These are phyloP conservation scores for Anacardium occidentale DNA, from an alignment of 345 rosid species.

Conservation along the genomic window DNA sequence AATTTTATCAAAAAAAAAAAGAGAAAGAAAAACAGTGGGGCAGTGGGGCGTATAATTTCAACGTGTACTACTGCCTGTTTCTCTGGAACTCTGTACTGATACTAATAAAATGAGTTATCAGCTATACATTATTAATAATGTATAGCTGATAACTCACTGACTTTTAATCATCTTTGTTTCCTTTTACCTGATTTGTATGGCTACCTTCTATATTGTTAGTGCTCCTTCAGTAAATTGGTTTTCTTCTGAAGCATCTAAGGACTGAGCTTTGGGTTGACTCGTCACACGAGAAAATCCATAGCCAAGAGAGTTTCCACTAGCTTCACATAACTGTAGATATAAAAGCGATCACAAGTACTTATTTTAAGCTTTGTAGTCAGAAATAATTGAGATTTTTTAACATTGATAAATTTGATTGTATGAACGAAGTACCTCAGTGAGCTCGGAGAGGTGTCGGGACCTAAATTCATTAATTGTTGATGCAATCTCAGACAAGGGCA, in stretches of 20 bases:
- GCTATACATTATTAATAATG: too few relatives aligned
- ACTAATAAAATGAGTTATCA: too few relatives aligned
- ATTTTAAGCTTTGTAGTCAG: background rate
- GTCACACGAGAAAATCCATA: constrained; percentile 77
- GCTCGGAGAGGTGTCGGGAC: constrained; percentile 90
- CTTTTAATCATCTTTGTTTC: too few relatives aligned
- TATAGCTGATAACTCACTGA: too few relatives aligned
- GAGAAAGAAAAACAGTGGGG: too few relatives aligned
- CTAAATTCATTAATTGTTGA: constrained; percentile 90
- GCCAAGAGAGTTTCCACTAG: constrained; percentile 92
- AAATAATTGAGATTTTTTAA: background rate
- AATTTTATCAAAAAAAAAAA: too few relatives aligned
- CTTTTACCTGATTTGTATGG: background rate
- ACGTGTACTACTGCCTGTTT: too few relatives aligned
- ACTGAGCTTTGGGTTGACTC: constrained; percentile 55
- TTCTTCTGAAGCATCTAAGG: constrained; percentile 67
- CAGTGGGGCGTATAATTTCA: too few relatives aligned
- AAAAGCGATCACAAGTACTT: background rate
- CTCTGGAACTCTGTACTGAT: too few relatives aligned
- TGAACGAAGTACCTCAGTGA: constrained; percentile 62
- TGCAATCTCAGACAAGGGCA: constrained; percentile 85
- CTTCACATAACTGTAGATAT: constrained; percentile 65
- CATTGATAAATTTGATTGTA: too few relatives aligned
- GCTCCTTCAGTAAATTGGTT: constrained; percentile 71
- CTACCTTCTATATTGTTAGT: constrained; percentile 50